A percentile compares a stretch with the other conserved stretches of the same genome.
phyloP scores from a whole-genome alignment of 176 grass and related monocot genomes.

The barley (Hordeum vulgare) region DNA sequence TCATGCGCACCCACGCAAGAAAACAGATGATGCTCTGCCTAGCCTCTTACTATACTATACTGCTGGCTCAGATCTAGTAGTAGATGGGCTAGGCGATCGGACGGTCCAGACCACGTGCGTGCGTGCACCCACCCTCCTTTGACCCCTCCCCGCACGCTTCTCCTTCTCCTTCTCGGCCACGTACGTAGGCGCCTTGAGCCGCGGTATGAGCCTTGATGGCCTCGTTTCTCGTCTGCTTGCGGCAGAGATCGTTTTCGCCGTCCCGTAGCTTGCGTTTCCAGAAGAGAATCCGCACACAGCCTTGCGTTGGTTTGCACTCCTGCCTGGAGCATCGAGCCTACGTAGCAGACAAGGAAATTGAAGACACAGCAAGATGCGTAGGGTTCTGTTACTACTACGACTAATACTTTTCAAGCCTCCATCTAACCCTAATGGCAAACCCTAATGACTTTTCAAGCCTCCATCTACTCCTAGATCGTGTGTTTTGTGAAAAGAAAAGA shows the following conservation, averaged over 20 bases:
- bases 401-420: neutral
- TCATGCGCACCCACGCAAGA: neutral
- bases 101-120: conserved; percentile 15
- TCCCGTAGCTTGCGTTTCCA: conserved; percentile 15
- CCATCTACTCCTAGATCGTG: neutral
- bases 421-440: no score
- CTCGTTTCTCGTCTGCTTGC: neutral
- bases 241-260: neutral
- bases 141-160: neutral
- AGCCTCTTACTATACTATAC: neutral
- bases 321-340: conserved; percentile 16
- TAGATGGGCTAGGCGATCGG: neutral
- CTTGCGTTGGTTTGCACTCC: neutral
- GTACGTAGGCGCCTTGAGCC: neutral
- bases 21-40: neutral
- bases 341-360: neutral
- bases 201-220: conserved; percentile 33
- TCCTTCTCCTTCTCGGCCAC: no score
- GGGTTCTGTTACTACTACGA: neutral
- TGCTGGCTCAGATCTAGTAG: neutral
- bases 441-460: neutral
- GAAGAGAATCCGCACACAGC: conserved; percentile 5
- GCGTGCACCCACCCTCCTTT: neutral
- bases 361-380: neutral
- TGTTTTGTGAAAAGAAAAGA: neutral